These are phyloP conservation scores for Ustilago vetiveriae DNA, from an alignment of 1,284 basidiomycete species.

Conservation along the genomic window DNA sequence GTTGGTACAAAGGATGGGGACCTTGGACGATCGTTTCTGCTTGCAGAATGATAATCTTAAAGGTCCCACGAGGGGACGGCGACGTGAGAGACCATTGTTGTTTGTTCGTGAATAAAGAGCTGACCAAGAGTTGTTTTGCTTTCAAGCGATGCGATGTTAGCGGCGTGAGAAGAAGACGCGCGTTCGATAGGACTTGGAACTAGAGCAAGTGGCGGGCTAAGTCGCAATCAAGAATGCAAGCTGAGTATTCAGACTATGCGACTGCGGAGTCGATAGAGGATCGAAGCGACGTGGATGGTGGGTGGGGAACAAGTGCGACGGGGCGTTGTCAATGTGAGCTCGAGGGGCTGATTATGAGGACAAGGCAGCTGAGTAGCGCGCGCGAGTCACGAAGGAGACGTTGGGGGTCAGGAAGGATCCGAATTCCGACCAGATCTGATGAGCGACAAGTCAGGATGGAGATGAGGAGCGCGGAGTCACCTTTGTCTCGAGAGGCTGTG, in stretches of 20 bases:
- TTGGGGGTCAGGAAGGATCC: neutral
- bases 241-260: slow-evolving; percentile 8
- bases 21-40: slow-evolving; percentile 24
- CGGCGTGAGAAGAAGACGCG: neutral
- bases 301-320: too few relatives aligned
- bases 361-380: slow-evolving; percentile 21
- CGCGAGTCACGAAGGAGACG: neutral
- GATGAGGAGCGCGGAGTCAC: slow-evolving; percentile 2
- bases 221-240: slow-evolving; percentile 8
- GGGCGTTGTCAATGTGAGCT: neutral
- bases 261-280: slow-evolving; percentile 1
- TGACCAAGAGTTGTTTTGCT: too few relatives aligned
- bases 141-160: neutral
- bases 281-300: slow-evolving; percentile 11
- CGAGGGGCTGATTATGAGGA: neutral
- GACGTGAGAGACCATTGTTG: slow-evolving; percentile 22
- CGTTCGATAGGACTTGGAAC: too few relatives aligned
- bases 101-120: too few relatives aligned
- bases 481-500: neutral
- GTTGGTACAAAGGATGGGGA: slow-evolving; percentile 9
- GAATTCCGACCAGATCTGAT: slow-evolving; percentile 6
- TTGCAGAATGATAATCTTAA: slow-evolving; percentile 29
- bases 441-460: slow-evolving; percentile 1
- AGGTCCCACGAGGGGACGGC: slow-evolving; percentile 41
- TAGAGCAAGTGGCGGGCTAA: slow-evolving; percentile 22